Evolutionary conservation across 169 alveolate species (phyloP), one percentile per base, ranked within the genome.

Genomic region (Cryptosporidium meleagridis): DNA sequence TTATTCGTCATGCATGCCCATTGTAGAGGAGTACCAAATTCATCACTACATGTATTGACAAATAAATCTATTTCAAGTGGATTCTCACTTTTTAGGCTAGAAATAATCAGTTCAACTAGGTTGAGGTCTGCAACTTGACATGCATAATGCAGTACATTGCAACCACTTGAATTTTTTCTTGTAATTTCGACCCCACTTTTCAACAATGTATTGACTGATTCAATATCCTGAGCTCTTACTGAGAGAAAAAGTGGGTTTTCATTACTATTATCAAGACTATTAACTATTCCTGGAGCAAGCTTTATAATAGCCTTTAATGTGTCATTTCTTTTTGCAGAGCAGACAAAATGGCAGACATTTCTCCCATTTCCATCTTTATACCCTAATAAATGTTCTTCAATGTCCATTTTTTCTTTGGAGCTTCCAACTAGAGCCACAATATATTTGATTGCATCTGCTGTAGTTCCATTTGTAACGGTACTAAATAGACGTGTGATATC

Each of bases 321-420:
- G 12, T 80, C 89, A 35, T 65, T 80, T 59, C 89, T 80, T 18
- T 51, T 62, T 21, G 89, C 89, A 33, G 89, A 80, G 12, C 89
- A 80, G n/a, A 67, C 89, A 80, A 80, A 80, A 62, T 80, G 89
- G 21, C 69, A 80, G 7, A 59, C 89, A 44, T 61, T 80, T 65
- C 89, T 80, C 12, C 89, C 89, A 80, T 80, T 80, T 12, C 89
- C 89, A 65, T 80, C 89, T 35, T 65, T 80, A 23, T 80, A 80
- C 2, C 75, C 89, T 14, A 80, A 21, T 31, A 80, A 62, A 26
- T 80, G 75, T 9, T 80, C 75, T 41, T 80, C 89, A 80, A 80
- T 44, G 41, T 44, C 29, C 37, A 80, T 37, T 58, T 80, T 62
- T 16, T 62, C 89, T n/a, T 41, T 37, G 26, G 75, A 44, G 29